Percentiles rank a stretch among this genome's conserved stretches.
Conservation (phyloP, 2,329 filamentous ascomycete species). For the Xylaria sp. region DNA sequence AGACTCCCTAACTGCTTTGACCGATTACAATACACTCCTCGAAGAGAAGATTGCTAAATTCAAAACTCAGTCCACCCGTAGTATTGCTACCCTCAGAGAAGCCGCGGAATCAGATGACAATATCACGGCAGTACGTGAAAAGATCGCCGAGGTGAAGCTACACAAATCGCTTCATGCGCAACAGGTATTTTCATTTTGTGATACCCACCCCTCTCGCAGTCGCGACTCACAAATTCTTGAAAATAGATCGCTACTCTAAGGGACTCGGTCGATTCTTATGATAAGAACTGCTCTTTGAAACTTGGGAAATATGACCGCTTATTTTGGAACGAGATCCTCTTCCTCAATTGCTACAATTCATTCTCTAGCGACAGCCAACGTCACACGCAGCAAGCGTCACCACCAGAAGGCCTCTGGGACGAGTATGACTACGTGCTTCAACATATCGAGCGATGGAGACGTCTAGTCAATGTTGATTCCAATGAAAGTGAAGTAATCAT, state of each 20-base stretch:
- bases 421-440: conserved; percentile 32
- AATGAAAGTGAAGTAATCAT: conserved; percentile 25
- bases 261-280: conserved; percentile 5
- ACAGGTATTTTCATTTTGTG: conserved; percentile 19
- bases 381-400: neutral
- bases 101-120: conserved; percentile 6
- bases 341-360: conserved; percentile 14
- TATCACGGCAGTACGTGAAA: neutral
- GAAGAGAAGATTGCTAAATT: conserved; percentile 34
- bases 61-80: conserved; percentile 24
- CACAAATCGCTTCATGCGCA: conserved; percentile 18
- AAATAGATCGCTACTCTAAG: conserved; percentile 27
- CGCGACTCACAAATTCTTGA: neutral
- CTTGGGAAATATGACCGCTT: conserved; percentile 3
- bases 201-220: neutral
- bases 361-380: conserved; percentile 1
- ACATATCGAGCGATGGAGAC: conserved; percentile 30
- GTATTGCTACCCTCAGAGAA: conserved; percentile 23
- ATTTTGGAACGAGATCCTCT: conserved; percentile 20
- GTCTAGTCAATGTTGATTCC: conserved; percentile 13
- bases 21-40: conserved; percentile 34
- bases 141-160: neutral
- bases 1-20: conserved; percentile 14
- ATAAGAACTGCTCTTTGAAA: neutral
- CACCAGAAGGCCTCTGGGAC: conserved; percentile 15